Conservation (phyloP, 2,329 filamentous ascomycete species). For the Fusarium sp. region DNA sequence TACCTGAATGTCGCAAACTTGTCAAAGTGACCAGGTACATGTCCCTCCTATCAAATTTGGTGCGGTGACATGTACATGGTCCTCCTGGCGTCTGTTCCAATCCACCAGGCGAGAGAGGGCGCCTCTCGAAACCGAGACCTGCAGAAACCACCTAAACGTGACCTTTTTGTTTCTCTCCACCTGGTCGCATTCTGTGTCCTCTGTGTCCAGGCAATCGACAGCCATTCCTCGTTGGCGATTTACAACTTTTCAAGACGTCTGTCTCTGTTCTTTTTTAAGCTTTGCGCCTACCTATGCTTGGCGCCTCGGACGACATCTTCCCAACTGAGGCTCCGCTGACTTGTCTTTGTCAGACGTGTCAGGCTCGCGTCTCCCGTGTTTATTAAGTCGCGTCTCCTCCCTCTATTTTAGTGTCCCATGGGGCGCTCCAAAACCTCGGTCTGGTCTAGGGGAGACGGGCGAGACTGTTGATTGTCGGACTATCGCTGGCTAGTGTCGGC, state of each 20-base stretch:
- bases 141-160: constrained; percentile 20
- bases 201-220: constrained; percentile 7
- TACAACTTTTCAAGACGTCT: constrained; percentile 10
- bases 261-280: constrained; percentile 12
- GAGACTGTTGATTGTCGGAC: not conserved
- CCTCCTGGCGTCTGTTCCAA: constrained; percentile 30
- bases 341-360: constrained; percentile 17
- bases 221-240: constrained; percentile 24
- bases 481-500: not conserved
- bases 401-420: constrained; percentile 10
- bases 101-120: constrained; percentile 17
- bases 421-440: constrained; percentile 16
- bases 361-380: constrained; percentile 15
- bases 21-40: constrained; percentile 23
- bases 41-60: not conserved
- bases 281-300: not conserved
- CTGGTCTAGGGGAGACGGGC: constrained; percentile 2
- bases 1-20: constrained; percentile 10
- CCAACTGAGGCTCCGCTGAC: not conserved
- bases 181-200: constrained; percentile 15
- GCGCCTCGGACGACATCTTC: not conserved
- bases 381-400: constrained; percentile 18
- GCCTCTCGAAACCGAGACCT: constrained; percentile 42
- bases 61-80: constrained; percentile 7
- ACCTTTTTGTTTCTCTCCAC: constrained; percentile 23